Evolutionary conservation across 2,329 filamentous ascomycete genomes (phyloP).

Genomic region (Chrysoporthe puriensis): DNA sequence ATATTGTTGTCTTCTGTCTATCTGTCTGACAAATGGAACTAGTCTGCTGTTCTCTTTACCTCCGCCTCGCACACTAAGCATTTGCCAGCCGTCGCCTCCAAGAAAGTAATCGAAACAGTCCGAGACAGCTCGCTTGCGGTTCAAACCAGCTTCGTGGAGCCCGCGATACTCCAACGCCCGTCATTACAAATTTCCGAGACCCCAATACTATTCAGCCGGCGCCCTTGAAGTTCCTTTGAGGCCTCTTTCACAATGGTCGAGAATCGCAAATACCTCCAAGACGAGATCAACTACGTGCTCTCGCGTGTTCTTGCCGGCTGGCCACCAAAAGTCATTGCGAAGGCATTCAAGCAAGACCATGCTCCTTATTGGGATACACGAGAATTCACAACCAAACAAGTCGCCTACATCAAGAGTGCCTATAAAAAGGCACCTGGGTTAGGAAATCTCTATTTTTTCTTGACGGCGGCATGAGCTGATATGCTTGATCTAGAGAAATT

Average conservation of each 20-base stretch:
- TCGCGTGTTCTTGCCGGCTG: slow-evolving; percentile 16
- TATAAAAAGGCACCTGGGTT: slow-evolving; percentile 22
- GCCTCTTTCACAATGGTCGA: slow-evolving; percentile 16
- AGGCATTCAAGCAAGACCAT: slow-evolving; percentile 23
- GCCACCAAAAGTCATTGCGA: slow-evolving; percentile 17
- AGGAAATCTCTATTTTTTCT: background rate
- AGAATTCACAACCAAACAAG: slow-evolving; percentile 25
- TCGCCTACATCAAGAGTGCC: slow-evolving; percentile 20
- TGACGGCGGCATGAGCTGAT: background rate
- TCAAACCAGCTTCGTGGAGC: too few relatives aligned
- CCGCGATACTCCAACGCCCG: too few relatives aligned
- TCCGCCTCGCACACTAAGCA: too few relatives aligned
- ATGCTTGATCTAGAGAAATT: background rate
- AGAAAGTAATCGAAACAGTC: too few relatives aligned
- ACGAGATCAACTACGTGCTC: slow-evolving; percentile 25
- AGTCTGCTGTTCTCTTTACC: too few relatives aligned
- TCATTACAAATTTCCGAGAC: too few relatives aligned
- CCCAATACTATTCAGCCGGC: too few relatives aligned
- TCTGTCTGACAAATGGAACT: too few relatives aligned
- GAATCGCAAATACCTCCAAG: slow-evolving; percentile 24
- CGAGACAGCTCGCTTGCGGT: too few relatives aligned
- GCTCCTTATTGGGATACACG: slow-evolving; percentile 14
- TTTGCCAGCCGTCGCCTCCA: too few relatives aligned
- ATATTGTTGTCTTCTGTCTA: too few relatives aligned
- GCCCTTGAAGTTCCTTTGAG: too few relatives aligned